Evolutionary conservation across 306 rosid species (phyloP), one percentile per base, ranked within the genome.

Genomic region (Mimosa pudica): DNA sequence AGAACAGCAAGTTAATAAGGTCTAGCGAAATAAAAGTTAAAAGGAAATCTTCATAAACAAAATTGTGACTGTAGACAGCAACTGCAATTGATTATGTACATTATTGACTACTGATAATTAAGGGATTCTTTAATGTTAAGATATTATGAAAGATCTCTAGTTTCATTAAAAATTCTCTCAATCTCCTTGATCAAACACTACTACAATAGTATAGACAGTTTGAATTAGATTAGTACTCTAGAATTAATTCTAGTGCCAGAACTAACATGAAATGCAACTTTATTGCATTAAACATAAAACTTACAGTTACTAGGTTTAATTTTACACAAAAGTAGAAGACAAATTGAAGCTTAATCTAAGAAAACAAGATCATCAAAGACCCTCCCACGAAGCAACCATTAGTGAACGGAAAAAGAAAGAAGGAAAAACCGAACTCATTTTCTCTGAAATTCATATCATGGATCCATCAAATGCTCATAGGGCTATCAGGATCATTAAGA

Each of bases 401-500:
- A 48, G 61, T 16, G 55, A 54, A 17, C 60, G 8, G 13, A 18
- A 18, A 32, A 55, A 51, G 45, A 46, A 57, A 1, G n/a, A 13
- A 49, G 36, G 36, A 24, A 60, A 60, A 20, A 58, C 41, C 70
- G 64, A 62, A 64, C 33, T 24, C 6, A 30, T 47, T 71, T 41
- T 36, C 66, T 57, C 64, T 18, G 38, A 7, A 24, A 14, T 45
- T 69, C 52, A 20, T 69, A 24, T 46, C 55, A 13, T 48, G 16
- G 41, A 70, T 69, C 10, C 20, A 47, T 87, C 58, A 91, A 47
- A 95, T 89, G 83, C 97, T 92, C 96, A 89, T 77, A 6, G 97
- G 98, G 70, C 98, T 95, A 58, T 79, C 85, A 48, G 98, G 94
- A 55, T 89, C 95, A 88, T 87, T 91, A 47, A 90, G 90, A 77